phyloP scores from a whole-genome alignment of 768 basidiomycete species.

The Boletus huronensis region DNA sequence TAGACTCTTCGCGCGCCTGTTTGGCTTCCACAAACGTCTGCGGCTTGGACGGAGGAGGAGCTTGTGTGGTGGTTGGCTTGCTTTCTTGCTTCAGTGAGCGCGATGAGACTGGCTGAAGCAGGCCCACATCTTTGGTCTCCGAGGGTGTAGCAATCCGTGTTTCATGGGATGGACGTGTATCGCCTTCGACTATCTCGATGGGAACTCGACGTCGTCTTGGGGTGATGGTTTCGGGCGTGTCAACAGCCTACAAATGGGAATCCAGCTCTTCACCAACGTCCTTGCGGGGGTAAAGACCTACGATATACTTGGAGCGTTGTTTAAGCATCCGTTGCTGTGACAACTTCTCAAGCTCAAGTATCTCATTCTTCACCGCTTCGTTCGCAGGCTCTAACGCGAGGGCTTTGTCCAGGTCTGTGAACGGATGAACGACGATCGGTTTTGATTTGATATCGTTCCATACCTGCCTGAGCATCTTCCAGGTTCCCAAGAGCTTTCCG shows the following conservation, averaged over 20 bases:
- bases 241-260: conserved; percentile 12
- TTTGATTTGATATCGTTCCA: neutral
- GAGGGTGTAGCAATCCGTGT: neutral
- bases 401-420: conserved; percentile 58
- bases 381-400: conserved; percentile 64
- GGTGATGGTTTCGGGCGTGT: neutral
- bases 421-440: neutral
- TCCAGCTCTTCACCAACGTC: neutral
- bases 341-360: conserved; percentile 46
- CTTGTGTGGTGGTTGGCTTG: conserved; percentile 1
- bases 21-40: conserved; percentile 58
- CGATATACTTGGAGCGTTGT: conserved; percentile 34
- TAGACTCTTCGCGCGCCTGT: conserved; percentile 46
- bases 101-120: conserved; percentile 41
- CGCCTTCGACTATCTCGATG: conserved; percentile 53
- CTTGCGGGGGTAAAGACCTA: conserved; percentile 6
- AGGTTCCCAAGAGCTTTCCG: conserved; percentile 51
- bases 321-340: conserved; percentile 32
- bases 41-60: conserved; percentile 13
- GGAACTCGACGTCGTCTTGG: conserved; percentile 59
- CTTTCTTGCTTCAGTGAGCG: conserved; percentile 28
- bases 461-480: conserved; percentile 59
- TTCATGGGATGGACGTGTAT: conserved; percentile 6
- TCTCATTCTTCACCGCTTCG: conserved; percentile 57
- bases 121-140: conserved; percentile 14